Conservation (phyloP, 345 rosid genomes). For the Bruguiera parviflora region DNA sequence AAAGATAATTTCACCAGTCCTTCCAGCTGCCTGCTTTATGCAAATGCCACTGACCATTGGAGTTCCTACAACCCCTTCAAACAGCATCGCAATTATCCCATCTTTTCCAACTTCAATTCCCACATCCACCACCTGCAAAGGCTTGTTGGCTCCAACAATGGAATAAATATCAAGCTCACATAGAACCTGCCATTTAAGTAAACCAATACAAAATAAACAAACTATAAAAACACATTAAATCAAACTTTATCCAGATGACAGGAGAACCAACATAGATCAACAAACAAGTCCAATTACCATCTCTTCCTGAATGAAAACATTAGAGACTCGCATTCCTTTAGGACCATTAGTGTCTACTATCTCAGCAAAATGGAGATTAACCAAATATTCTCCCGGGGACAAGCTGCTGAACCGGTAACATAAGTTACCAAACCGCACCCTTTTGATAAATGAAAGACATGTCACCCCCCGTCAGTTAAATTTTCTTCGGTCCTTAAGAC, state of each 20-base stretch:
- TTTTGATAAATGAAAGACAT: conserved; percentile 16
- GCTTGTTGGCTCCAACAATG: conserved; percentile 20
- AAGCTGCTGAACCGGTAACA: conserved; percentile 10
- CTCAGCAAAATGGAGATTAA: conserved; percentile 27
- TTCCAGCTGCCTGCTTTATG: conserved; percentile 13
- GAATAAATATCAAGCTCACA: conserved; percentile 22
- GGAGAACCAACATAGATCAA: too few relatives aligned
- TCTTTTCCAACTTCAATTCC: conserved; percentile 15
- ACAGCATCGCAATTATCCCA: conserved; percentile 9
- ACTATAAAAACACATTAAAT: background rate
- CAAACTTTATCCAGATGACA: too few relatives aligned
- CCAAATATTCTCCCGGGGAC: conserved; percentile 12
- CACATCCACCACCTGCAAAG: conserved; percentile 13
- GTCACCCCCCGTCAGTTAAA: conserved; percentile 11
- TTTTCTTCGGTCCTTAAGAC: conserved; percentile 17
- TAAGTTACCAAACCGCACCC: conserved; percentile 18
- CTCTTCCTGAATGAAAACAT: conserved; percentile 22
- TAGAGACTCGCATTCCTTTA: conserved; percentile 23
- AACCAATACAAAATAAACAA: background rate
- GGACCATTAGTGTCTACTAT: conserved; percentile 24
- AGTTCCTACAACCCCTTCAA: conserved; percentile 22
- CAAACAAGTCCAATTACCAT: conserved; percentile 12
- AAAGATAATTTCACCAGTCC: background rate
- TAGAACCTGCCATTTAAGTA: conserved; percentile 11
- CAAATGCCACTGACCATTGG: conserved; percentile 22